Conservation (phyloP, 208 protist genomes). For the Acanthamoeba healyi region DNA sequence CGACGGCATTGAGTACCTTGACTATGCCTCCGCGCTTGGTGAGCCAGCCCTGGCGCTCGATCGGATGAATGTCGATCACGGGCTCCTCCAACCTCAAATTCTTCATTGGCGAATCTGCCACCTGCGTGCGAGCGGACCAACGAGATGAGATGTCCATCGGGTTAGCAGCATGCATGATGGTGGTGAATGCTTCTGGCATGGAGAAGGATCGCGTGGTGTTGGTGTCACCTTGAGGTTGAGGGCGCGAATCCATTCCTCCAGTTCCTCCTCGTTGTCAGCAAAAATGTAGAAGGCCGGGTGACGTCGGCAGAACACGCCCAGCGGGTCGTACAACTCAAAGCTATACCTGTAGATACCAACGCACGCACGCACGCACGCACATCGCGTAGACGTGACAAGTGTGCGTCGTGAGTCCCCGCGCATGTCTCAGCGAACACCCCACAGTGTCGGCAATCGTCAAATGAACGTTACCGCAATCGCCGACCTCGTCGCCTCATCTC, state of each 20-base stretch:
- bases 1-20: constrained; percentile 7
- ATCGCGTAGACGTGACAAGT: not conserved
- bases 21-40: constrained; percentile 48
- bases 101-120: not conserved
- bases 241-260: constrained; percentile 49
- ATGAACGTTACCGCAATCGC: not conserved
- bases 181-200: too few relatives aligned
- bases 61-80: constrained; percentile 47
- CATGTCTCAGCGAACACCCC: too few relatives aligned
- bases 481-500: not conserved
- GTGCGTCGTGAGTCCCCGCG: too few relatives aligned
- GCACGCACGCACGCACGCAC: not conserved
- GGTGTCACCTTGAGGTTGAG: constrained; percentile 58
- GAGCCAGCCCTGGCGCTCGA: constrained; percentile 43
- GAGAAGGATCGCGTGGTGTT: too few relatives aligned
- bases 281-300: constrained; percentile 64
- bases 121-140: not conserved
- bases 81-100: not conserved
- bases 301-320: constrained; percentile 34
- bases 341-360: not conserved
- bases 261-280: constrained; percentile 27
- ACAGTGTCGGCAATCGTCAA: too few relatives aligned
- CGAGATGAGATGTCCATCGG: not conserved
- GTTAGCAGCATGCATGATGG: too few relatives aligned
- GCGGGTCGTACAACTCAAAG: constrained; percentile 51